Conservation (phyloP, 2,329 filamentous ascomycete genomes). For the Keithomyces neogunnii region DNA sequence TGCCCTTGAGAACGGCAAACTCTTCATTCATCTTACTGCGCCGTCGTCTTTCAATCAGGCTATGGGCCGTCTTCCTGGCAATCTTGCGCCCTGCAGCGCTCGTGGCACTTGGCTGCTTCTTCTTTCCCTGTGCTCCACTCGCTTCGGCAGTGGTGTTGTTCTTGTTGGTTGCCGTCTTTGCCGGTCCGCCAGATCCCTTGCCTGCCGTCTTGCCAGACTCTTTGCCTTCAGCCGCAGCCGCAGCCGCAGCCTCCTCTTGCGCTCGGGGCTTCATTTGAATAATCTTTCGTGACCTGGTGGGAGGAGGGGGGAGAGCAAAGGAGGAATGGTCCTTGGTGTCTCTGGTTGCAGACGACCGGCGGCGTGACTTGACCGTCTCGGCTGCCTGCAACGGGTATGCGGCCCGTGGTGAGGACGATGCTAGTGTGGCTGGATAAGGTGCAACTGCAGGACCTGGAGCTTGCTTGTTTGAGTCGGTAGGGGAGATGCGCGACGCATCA, state of each 20-base stretch:
- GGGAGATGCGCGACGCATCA: slow-evolving; percentile 33
- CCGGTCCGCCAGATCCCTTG: slow-evolving; percentile 12
- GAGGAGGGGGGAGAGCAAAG: slow-evolving; percentile 83
- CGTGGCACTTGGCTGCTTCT: slow-evolving; percentile 66
- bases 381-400: slow-evolving; percentile 39
- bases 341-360: slow-evolving; percentile 38
- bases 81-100: slow-evolving; percentile 91
- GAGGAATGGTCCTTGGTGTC: slow-evolving; percentile 43
- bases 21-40: slow-evolving; percentile 99
- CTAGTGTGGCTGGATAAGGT: slow-evolving; percentile 7
- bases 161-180: slow-evolving; percentile 12
- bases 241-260: slow-evolving; percentile 27
- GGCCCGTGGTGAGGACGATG: slow-evolving; percentile 14
- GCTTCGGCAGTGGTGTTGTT: not conserved
- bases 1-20: slow-evolving; percentile 83
- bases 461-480: slow-evolving; percentile 19
- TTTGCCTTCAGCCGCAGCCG: slow-evolving; percentile 14
- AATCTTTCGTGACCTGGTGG: slow-evolving; percentile 87
- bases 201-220: slow-evolving; percentile 13
- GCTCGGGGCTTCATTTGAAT: slow-evolving; percentile 86
- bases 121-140: slow-evolving; percentile 43
- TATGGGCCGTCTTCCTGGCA: slow-evolving; percentile 92
- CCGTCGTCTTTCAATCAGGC: slow-evolving; percentile 80
- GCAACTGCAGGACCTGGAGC: slow-evolving; percentile 16
- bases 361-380: slow-evolving; percentile 44